These are phyloP conservation scores for Neofusicoccum umdonicola DNA, from an alignment of 2,329 filamentous ascomycete genomes.

Conservation along the genomic window DNA sequence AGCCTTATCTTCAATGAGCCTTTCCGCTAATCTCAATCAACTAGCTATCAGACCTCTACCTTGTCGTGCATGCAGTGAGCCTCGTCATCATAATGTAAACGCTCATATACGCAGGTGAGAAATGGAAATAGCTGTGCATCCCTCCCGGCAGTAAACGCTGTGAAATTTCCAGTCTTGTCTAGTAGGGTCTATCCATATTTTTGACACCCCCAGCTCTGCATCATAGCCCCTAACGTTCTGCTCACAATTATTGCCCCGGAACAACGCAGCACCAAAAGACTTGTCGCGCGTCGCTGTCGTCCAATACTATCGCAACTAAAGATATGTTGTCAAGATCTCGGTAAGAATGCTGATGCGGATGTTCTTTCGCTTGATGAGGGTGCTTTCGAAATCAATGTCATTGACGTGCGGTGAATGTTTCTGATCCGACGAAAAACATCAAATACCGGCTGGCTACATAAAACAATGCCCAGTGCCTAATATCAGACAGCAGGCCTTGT, in stretches of 20 bases:
- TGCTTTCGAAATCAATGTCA: neutral
- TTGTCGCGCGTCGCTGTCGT: neutral
- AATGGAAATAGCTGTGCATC: neutral
- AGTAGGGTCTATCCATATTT: no score
- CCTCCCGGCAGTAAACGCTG: neutral
- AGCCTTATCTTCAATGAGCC: no score
- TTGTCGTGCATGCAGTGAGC: no score
- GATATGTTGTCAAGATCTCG: neutral
- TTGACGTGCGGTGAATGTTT: neutral
- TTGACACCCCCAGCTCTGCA: neutral
- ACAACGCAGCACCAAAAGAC: neutral
- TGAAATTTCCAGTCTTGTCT: no score
- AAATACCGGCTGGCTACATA: no score
- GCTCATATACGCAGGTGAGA: no score
- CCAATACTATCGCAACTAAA: neutral
- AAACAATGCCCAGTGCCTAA: no score
- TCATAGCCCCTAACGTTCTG: neutral
- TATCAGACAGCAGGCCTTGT: no score
- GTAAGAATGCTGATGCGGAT: neutral
- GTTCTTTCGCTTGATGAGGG: neutral
- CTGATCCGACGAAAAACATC: neutral
- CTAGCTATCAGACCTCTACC: no score
- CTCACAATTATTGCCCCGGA: neutral
- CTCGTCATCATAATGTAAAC: no score
- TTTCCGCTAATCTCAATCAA: no score